phyloP scores from a whole-genome alignment of 192 early-diverging fungal species.

The Geranomyces michiganensis region DNA sequence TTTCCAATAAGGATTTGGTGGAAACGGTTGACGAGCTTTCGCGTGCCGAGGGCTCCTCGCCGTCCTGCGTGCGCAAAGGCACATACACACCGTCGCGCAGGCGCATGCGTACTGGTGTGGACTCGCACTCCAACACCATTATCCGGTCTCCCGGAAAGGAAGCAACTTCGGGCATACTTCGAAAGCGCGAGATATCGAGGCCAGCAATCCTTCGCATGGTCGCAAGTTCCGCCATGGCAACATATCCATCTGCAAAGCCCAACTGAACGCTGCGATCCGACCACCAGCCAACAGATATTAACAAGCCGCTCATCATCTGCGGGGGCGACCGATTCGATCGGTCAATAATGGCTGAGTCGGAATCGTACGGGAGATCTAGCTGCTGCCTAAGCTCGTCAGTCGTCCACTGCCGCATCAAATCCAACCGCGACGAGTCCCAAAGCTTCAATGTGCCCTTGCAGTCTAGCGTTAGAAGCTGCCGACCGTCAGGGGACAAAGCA shows the following conservation, averaged over 20 bases:
- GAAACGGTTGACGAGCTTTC: background rate
- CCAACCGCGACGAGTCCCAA: slow-evolving; percentile 14
- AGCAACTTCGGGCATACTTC: slow-evolving; percentile 3
- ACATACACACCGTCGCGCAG: background rate
- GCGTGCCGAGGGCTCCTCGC: background rate
- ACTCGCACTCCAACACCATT: slow-evolving; percentile 33
- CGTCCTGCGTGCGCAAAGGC: slow-evolving; percentile 9
- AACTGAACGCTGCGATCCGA: slow-evolving; percentile 51
- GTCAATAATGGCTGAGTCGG: background rate
- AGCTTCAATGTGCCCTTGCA: slow-evolving; percentile 31
- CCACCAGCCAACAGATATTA: slow-evolving; percentile 60
- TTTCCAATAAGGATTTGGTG: slow-evolving; percentile 5
- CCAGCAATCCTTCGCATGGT: slow-evolving; percentile 24
- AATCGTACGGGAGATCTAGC: background rate
- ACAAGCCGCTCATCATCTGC: background rate
- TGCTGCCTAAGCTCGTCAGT: background rate
- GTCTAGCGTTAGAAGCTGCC: slow-evolving; percentile 19
- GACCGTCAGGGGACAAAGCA: slow-evolving; percentile 22
- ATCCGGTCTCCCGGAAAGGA: slow-evolving; percentile 24
- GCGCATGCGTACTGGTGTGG: background rate
- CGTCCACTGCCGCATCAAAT: slow-evolving; percentile 25
- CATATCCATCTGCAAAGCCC: slow-evolving; percentile 53
- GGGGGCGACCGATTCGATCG: background rate
- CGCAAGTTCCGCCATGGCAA: slow-evolving; percentile 53
- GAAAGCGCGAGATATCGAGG: slow-evolving; percentile 9